Evolutionary conservation across 257 asterid genomes (phyloP), one percentile per base, ranked within the genome.

Genomic region (Knoxia roxburghii): DNA sequence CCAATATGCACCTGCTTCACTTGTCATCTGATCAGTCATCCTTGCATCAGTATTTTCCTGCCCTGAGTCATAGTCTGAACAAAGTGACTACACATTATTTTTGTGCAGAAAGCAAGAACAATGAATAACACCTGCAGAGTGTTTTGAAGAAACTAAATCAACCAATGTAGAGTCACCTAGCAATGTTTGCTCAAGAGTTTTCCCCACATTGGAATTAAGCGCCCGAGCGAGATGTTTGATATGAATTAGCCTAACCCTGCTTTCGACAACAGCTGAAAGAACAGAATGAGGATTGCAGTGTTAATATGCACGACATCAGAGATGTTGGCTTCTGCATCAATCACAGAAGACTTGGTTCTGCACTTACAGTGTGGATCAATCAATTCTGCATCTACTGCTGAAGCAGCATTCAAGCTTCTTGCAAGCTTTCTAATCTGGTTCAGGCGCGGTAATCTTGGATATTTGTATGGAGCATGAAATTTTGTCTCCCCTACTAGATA

Each of bases 391-490:
- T 40, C 45, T 0, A 5, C n/a, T 1, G 51, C 46, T 0, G 68
- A 53, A 72, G 73, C 51, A 37, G 73, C 51, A 37, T 71, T 72
- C 78, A 77, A 52, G 27, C 61, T 35, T 55, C 82, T 54, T 0
- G 80, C 80, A 24, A 80, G 76, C 48, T 57, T 79, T 77, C 64
- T 68, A 61, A 80, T 80, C 51, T 77, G 82, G 61, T 55, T 60
- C 15, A 80, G 55, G 2, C 74, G 67, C 41, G 73, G 62, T 33
- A 41, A 48, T 37, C 43, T 54, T 10, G 74, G 76, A 61, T 54
- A 39, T 54, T 21, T 72, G 60, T 43, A 43, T 23, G 49, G 32
- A 57, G 54, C 61, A 37, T 37, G 63, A 56, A 41, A 24, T 33
- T 24, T 65, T 65, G 69, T 39, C 21, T 76, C 65, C 17, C 70